Evolutionary conservation across 2,329 filamentous ascomycete species (phyloP).

Genomic region (Monilinia aucupariae): DNA sequence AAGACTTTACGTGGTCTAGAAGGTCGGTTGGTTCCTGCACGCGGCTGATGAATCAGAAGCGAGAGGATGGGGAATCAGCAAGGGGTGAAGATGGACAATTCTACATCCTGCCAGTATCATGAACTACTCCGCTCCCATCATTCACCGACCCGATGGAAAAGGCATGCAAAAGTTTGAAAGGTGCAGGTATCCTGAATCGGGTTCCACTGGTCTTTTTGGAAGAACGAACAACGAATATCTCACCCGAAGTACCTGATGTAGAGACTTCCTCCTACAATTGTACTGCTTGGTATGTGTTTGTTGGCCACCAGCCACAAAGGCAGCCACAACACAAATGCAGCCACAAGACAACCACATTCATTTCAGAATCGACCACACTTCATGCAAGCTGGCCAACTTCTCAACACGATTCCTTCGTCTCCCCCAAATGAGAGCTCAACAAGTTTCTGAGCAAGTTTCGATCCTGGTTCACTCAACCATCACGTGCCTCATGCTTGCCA

Average conservation of each 20-base stretch:
- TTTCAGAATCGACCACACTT: not conserved
- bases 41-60: constrained; percentile 1
- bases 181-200: not conserved
- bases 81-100: not conserved
- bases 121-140: not conserved
- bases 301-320: not conserved
- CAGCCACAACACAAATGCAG: not conserved
- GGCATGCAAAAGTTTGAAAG: not conserved
- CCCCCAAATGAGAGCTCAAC: not conserved
- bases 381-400: constrained; percentile 7
- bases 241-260: not conserved
- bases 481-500: not conserved
- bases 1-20: not conserved
- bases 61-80: not conserved
- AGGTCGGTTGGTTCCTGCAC: not conserved
- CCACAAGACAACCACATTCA: no score
- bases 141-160: no score
- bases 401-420: not conserved
- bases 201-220: not conserved
- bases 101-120: no score
- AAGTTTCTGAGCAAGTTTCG: not conserved
- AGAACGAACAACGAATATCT: not conserved
- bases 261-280: no score
- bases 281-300: not conserved
- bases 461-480: not conserved